These are phyloP conservation scores for Clarkia xantiana DNA, from an alignment of 345 rosid genomes.

Conservation along the genomic window DNA sequence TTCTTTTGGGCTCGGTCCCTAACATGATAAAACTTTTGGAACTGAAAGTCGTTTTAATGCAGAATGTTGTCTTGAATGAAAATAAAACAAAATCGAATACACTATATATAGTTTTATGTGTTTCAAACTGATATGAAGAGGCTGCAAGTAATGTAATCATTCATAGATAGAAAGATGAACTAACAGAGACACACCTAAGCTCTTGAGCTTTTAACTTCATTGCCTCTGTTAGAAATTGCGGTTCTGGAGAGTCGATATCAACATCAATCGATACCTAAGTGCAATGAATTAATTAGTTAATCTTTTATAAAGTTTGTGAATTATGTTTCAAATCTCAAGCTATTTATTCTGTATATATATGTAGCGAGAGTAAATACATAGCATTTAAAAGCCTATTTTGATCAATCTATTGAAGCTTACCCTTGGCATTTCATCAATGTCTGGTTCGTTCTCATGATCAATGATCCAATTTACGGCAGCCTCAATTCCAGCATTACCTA, in stretches of 20 bases:
- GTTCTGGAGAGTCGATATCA: slow-evolving; percentile 47
- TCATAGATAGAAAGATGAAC: not conserved
- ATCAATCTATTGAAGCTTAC: slow-evolving; percentile 17
- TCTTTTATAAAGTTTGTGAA: not conserved
- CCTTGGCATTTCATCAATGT: slow-evolving; percentile 51
- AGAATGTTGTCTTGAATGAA: too few relatives aligned
- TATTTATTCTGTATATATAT: not conserved
- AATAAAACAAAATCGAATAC: too few relatives aligned
- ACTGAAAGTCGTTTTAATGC: too few relatives aligned
- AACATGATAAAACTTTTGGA: not conserved
- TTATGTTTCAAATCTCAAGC: not conserved
- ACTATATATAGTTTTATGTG: too few relatives aligned
- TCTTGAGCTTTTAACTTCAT: slow-evolving; percentile 35
- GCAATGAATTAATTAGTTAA: not conserved
- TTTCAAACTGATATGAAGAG: not conserved
- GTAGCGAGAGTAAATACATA: not conserved
- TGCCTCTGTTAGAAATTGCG: slow-evolving; percentile 26
- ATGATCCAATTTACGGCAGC: slow-evolving; percentile 70
- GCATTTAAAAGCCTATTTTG: too few relatives aligned
- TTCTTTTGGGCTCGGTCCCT: slow-evolving; percentile 37
- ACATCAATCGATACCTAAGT: slow-evolving; percentile 47
- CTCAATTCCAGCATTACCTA: slow-evolving; percentile 53
- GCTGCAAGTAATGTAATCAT: not conserved
- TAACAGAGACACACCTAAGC: slow-evolving; percentile 24
- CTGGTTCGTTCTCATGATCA: slow-evolving; percentile 59